These are phyloP conservation scores for Nadsonia fulvescens DNA, from an alignment of 805 yeast genomes.

Conservation along the genomic window DNA sequence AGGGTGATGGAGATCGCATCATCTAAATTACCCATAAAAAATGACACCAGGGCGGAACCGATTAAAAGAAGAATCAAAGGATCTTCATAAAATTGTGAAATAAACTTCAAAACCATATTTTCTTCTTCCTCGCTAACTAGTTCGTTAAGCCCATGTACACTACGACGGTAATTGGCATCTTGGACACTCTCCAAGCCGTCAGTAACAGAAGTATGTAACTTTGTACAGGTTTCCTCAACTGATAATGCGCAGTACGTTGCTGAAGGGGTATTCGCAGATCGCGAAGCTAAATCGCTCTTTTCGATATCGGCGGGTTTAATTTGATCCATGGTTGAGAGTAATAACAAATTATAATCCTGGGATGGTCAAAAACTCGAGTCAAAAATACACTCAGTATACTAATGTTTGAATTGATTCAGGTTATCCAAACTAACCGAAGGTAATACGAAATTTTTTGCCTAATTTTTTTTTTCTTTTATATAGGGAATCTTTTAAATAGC, in stretches of 20 bases:
- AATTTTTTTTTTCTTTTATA: no score
- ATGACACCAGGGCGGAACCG: slow-evolving; percentile 75
- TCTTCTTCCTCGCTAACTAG: slow-evolving; percentile 64
- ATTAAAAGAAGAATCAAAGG: slow-evolving; percentile 76
- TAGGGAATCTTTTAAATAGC: no score
- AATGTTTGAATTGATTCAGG: no score
- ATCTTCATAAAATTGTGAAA: slow-evolving; percentile 71
- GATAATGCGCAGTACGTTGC: slow-evolving; percentile 42
- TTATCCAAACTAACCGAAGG: no score
- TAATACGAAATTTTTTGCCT: no score
- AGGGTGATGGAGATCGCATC: slow-evolving; percentile 89
- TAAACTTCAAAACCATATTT: slow-evolving; percentile 45
- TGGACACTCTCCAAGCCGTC: slow-evolving; percentile 50
- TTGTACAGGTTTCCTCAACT: slow-evolving; percentile 43
- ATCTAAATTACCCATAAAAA: slow-evolving; percentile 88
- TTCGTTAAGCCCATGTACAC: slow-evolving; percentile 69
- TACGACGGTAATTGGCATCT: slow-evolving; percentile 55
- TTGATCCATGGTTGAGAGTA: no score
- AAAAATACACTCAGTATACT: no score
- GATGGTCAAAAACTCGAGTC: no score
- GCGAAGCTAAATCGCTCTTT: no score
- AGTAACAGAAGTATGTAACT: slow-evolving; percentile 40
- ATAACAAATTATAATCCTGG: no score
- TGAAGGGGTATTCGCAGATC: slow-evolving; percentile 31
- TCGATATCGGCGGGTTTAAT: no score